A percentile compares a stretch with the other conserved stretches of the same genome.
Evolutionary conservation across 1,284 basidiomycete genomes (phyloP).

Genomic region (Austroboletus niveus): DNA sequence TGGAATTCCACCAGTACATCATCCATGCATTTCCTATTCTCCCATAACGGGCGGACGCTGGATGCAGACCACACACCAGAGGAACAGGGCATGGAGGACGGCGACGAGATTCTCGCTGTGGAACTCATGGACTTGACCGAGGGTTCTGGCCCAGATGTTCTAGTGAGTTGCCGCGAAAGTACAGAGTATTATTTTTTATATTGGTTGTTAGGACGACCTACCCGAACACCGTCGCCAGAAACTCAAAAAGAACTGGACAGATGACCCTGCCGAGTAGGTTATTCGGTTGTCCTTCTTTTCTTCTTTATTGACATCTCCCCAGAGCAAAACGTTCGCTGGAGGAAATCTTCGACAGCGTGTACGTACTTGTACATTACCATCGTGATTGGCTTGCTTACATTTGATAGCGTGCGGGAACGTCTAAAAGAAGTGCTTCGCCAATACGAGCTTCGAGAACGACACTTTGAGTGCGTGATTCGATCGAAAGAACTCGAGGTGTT

Average conservation of each 20-base stretch:
- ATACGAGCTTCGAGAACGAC: slow-evolving; percentile 81
- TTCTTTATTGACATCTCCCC: slow-evolving; percentile 4
- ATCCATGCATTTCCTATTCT: slow-evolving; percentile 75
- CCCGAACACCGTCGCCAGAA: slow-evolving; percentile 60
- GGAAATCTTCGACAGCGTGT: slow-evolving; percentile 80
- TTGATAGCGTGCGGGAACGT: slow-evolving; percentile 67
- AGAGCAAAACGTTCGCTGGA: slow-evolving; percentile 73
- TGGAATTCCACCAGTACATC: slow-evolving; percentile 30
- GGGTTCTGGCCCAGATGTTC: slow-evolving; percentile 55
- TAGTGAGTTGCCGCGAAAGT: slow-evolving; percentile 43
- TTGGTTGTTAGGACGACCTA: slow-evolving; percentile 53
- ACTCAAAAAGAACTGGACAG: slow-evolving; percentile 74
- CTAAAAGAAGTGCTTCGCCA: slow-evolving; percentile 80
- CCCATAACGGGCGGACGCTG: slow-evolving; percentile 70
- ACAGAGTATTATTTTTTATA: slow-evolving; percentile 1
- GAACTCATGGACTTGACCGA: slow-evolving; percentile 85
- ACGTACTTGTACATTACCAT: slow-evolving; percentile 30
- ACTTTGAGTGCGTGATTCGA: slow-evolving; percentile 84
- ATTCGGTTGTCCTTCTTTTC: not conserved
- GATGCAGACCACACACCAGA: slow-evolving; percentile 80
- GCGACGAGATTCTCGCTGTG: slow-evolving; percentile 80
- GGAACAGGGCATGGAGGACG: slow-evolving; percentile 78
- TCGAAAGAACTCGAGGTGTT: slow-evolving; percentile 85
- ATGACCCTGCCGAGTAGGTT: slow-evolving; percentile 68
- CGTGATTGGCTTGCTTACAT: slow-evolving; percentile 9